These are phyloP conservation scores for Ustilago bromivora DNA, from an alignment of 1,284 basidiomycete genomes.

Conservation along the genomic window DNA sequence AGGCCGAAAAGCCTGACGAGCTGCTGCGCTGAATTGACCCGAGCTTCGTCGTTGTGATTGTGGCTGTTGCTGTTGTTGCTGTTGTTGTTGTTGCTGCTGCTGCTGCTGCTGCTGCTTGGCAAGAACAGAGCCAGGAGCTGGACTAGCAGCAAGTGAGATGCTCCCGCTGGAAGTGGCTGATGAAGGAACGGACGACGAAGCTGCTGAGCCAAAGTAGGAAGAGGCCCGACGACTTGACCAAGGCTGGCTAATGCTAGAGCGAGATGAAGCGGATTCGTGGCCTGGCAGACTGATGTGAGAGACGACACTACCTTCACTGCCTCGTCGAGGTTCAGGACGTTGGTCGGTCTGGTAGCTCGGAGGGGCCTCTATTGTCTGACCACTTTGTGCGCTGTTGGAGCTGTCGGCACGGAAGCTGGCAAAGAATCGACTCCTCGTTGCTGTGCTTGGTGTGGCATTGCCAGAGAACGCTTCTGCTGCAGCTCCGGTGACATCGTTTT, in stretches of 20 bases:
- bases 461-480: conserved; percentile 38
- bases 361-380: conserved; percentile 13
- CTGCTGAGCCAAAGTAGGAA: conserved; percentile 26
- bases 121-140: conserved; percentile 2
- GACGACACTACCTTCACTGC: conserved; percentile 35
- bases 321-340: conserved; percentile 17
- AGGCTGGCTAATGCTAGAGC: conserved; percentile 14
- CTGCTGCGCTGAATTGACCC: conserved; percentile 28
- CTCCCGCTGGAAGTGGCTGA: conserved; percentile 4
- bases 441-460: conserved; percentile 12
- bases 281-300: conserved; percentile 18
- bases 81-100: conserved; percentile 2
- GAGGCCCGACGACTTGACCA: conserved; percentile 9
- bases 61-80: conserved; percentile 9
- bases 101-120: conserved; percentile 1
- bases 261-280: conserved; percentile 12
- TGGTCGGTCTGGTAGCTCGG: conserved; percentile 28
- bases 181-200: conserved; percentile 4
- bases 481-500: conserved; percentile 32
- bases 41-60: conserved; percentile 20
- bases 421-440: conserved; percentile 24
- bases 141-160: conserved; percentile 19
- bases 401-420: conserved; percentile 16
- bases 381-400: conserved; percentile 4
- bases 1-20: conserved; percentile 23